Base-by-base conservation (phyloP, 768 basidiomycete genomes). In the Rhizopogon sp. region DNA sequence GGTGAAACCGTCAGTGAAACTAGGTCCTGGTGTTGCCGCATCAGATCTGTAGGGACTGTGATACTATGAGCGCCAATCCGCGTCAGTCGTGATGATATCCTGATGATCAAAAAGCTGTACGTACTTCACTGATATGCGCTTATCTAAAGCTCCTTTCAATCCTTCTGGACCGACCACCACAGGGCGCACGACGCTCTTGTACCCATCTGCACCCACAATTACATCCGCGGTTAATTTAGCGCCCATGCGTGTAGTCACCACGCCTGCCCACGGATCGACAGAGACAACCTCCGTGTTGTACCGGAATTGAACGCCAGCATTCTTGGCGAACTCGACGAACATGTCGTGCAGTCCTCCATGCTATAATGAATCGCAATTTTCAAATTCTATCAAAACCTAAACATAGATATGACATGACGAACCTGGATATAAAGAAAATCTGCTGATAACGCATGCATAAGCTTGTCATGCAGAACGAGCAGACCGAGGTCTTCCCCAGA, bases 121-220 rank as follows among this genome's bases (percentile, higher is more conserved):
- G 52, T 43, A 64, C 65, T 37, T 57, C 20, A 66, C 46, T 5
- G 54, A 58, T 28, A 56, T 50, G 1, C 59, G 47, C 28, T 56
- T 56, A 8, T 66, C 64, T 37, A 14, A 20, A 14, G 41, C 39
- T 3, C 56, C 56, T 13, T 22, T 29, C 33, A 58, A 11, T 22
- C 33, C 55, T 31, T 56, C 55, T 8, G 57, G 10, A 1, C 66
- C 66, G 1, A 67, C 66, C 20, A 75, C 61, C 5, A 79, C 62
- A 6, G 70, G 58, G 8, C 66, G 65, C 8, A 76, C 70, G 35
- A 76, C 40, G 20, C 81, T 83, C 33, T 70, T 62, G n/a, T 72
- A 72, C 8, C 85, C 84, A 64, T 86, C 85, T 3, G 85, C 85
- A 10, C 80, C 84, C 5, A 86, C 72, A 40, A 86, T 66, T 25